Evolutionary conservation across 2,329 filamentous ascomycete species (phyloP), one percentile per base, ranked within the genome.

Genomic region (Fusarium musae): DNA sequence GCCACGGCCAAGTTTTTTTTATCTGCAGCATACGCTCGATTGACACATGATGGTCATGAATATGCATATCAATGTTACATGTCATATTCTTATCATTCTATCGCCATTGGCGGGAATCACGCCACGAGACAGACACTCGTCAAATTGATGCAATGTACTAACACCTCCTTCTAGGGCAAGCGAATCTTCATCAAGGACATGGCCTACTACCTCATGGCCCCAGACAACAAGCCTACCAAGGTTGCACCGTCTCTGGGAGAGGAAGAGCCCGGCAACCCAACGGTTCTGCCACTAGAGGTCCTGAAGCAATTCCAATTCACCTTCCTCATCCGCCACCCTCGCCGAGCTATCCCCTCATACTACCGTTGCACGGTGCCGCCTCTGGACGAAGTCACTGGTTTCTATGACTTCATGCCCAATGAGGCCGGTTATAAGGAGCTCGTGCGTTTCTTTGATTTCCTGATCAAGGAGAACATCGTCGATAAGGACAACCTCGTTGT

Each of bases 181-280:
- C 93, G 96, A 77, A 86, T 97, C 78, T 98, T 98, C 85, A 96
- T 99, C 88, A 99, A 99, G 83, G 96, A 98, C 82, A 99, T 98
- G 85, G 92, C 93, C 63, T 93, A 98, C 83, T 98, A 98, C 82
- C 87, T 98, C 74, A 87, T 97, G 73, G 93, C 95, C 9, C 93
- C 94, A 7, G 85, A 93, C 72, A 87, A 88, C 52, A 88, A 92
- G 78, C 86, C 89, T 19, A 89, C 93, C 57, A 86, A 86, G 54
- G 90, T 96, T 68, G 95, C 94, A 15, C 93, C 93, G 5, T 97
- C 94, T n/a, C 87, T 98, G 57, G 89, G 92, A 66, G 89, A 78
- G 59, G 70, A 82, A 6, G 92, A 96, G 82, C 85, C 88, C 6
- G 87, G 87, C 64, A 98, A 98, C 83, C 96, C 95, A 3, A 97